Conservation (phyloP, 140 eudicot species). For the Stevia rebaudiana region DNA sequence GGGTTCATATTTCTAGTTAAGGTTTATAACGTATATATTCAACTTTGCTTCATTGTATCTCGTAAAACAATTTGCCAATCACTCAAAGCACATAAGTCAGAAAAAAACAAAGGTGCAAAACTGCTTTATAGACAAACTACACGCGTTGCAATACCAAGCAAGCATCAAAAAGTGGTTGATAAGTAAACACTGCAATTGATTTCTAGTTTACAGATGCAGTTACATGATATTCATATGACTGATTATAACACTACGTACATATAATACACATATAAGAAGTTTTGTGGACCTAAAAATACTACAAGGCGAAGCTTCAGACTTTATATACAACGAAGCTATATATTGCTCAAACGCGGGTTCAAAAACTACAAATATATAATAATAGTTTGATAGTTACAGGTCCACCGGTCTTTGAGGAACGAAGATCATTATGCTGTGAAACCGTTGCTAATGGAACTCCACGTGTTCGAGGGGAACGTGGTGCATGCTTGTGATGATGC, state of each 20-base stretch:
- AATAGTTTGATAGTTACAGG: not conserved
- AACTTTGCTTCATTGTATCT: too few relatives aligned
- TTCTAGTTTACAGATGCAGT: conserved; percentile 27
- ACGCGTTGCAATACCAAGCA: not conserved
- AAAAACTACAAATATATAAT: conserved; percentile 20
- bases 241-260: conserved; percentile 14
- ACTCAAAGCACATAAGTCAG: not conserved
- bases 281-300: conserved; percentile 25
- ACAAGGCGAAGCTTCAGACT: conserved; percentile 21
- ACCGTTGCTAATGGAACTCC: conserved; percentile 83
- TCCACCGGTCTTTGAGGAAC: conserved; percentile 6
- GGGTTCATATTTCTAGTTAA: too few relatives aligned
- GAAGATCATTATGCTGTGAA: conserved; percentile 52
- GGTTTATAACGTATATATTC: too few relatives aligned
- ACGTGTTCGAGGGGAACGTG: conserved; percentile 55
- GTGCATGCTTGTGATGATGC: conserved; percentile 75
- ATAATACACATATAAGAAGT: conserved; percentile 8
- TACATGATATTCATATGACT: conserved; percentile 27
- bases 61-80: too few relatives aligned
- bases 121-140: not conserved
- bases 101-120: not conserved
- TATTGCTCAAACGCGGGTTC: conserved; percentile 4
- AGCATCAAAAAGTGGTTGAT: not conserved
- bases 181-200: conserved; percentile 21
- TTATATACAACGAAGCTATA: conserved; percentile 36